Base-by-base conservation (phyloP, 306 rosid species). In the Cercis canadensis region DNA sequence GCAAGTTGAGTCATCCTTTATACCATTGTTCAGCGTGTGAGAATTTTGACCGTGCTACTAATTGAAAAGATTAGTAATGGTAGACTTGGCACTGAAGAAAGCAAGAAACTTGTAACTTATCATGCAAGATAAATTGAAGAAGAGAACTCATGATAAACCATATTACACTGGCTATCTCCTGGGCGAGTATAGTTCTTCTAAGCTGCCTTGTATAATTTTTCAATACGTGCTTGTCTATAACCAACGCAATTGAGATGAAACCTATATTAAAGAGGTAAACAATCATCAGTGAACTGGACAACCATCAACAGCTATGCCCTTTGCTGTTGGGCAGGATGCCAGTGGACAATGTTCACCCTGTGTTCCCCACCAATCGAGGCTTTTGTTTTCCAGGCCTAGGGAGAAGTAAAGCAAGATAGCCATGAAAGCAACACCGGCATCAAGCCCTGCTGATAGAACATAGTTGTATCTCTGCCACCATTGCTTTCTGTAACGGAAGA, bases 381-480 rank as follows among this genome's bases (percentile, higher is more conserved):
- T 62, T 70, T 15, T 85, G 12, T 84, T 69, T 53, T 85, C 97
- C 72, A 89, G 47, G 37, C 91, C 81, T 5, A 89, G 49, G 5
- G 88, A 68, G 43, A 87, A 86, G 74, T 85, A 91, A 39, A 88
- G 61, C 17, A 92, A 9, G 29, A 92, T 85, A 4, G 81, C 89
- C 97, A 92, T 92, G 69, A 92, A 88, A 72, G 97, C 96, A 71
- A 92, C 88, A 5, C 97, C 97, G 5, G 89, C 92, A 75, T 92
- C 97, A 57, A 92, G 70, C 75, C 96, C 96, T 4, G 92, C 92
- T 29, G 97, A 91, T 12, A 91, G 86, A 76, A 88, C 76, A 73
- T 91, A 87, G 77, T 91, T 91, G 82, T 91, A 91, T 72, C 88
- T 91, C 87, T 88, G 97, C 96, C 97, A 91, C 96, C 97, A 91